A percentile compares a stretch with the other conserved stretches of the same genome.
Conservation (phyloP, 768 basidiomycete genomes). For the Suillus spraguei region DNA sequence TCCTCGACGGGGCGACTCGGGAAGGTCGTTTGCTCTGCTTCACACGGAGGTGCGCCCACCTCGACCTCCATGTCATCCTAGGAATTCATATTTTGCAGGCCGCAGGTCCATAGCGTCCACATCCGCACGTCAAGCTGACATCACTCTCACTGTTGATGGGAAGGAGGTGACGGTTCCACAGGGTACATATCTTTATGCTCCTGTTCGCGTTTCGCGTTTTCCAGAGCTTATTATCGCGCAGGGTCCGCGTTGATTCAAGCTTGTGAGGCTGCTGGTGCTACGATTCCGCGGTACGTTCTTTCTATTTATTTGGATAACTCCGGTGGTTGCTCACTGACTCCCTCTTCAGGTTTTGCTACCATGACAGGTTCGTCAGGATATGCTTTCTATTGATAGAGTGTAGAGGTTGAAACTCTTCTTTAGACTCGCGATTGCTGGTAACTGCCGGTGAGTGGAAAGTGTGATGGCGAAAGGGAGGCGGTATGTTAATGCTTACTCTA, state of each 20-base stretch:
- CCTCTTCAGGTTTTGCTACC: conserved; percentile 71
- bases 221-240: conserved; percentile 31
- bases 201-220: conserved; percentile 5
- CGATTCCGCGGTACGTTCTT: conserved; percentile 69
- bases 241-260: conserved; percentile 97
- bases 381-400: conserved; percentile 8
- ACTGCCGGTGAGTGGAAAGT: conserved; percentile 74
- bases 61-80: neutral
- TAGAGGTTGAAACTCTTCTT: neutral
- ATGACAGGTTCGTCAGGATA: conserved; percentile 63
- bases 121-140: conserved; percentile 68
- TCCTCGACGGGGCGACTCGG: conserved; percentile 71
- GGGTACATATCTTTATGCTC: conserved; percentile 51
- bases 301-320: conserved; percentile 8
- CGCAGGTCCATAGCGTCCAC: conserved; percentile 68
- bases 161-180: conserved; percentile 97
- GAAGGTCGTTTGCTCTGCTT: conserved; percentile 52
- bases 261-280: conserved; percentile 85
- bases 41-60: conserved; percentile 33
- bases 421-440: conserved; percentile 94
- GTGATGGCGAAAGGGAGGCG: conserved; percentile 7
- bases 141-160: conserved; percentile 94
- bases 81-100: conserved; percentile 38
- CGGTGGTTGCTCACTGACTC: conserved; percentile 16
- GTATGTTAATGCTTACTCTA: conserved; percentile 30